phyloP scores from a whole-genome alignment of 495 filamentous ascomycete species.

The Talaromyces thailandensis region DNA sequence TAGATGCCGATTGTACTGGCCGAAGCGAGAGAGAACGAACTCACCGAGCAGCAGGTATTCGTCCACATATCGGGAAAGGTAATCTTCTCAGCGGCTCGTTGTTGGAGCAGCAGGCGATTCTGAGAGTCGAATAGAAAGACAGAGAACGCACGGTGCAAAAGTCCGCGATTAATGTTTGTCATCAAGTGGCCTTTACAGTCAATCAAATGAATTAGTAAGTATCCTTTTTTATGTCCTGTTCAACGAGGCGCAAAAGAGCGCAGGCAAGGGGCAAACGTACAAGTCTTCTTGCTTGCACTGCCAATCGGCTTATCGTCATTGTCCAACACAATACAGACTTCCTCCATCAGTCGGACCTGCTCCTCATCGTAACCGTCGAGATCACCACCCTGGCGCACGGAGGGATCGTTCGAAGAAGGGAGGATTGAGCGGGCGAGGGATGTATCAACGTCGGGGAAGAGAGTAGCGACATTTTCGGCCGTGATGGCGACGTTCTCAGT shows the following conservation, averaged over 20 bases:
- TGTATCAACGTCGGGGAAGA: conserved; percentile 97
- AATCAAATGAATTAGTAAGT: background rate
- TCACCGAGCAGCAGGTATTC: conserved; percentile 89
- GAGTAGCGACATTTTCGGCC: conserved; percentile 73
- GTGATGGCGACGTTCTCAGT: conserved; percentile 51
- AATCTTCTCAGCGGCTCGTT: conserved; percentile 95
- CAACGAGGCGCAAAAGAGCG: background rate
- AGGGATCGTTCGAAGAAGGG: conserved; percentile 25
- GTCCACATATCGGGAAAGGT: conserved; percentile 99
- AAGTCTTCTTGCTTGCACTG: conserved; percentile 96
- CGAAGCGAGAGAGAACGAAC: background rate
- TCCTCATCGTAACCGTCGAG: conserved; percentile 90
- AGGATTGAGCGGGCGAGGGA: conserved; percentile 57
- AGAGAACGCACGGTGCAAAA: conserved; percentile 95
- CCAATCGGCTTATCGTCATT: conserved; percentile 90
- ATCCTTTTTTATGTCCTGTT: background rate
- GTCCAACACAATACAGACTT: conserved; percentile 95
- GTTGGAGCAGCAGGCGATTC: conserved; percentile 85
- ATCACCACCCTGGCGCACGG: conserved; percentile 32
- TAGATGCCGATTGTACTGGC: background rate
- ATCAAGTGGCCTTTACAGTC: conserved; percentile 74
- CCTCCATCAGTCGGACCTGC: conserved; percentile 96
- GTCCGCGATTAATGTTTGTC: conserved; percentile 91
- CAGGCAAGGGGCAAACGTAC: conserved; percentile 39
- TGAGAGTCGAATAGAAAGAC: conserved; percentile 92